A percentile compares a stretch with the other conserved stretches of the same genome.
phyloP scores from a whole-genome alignment of 1,284 basidiomycete genomes.

The Fomitopsis pinicola region DNA sequence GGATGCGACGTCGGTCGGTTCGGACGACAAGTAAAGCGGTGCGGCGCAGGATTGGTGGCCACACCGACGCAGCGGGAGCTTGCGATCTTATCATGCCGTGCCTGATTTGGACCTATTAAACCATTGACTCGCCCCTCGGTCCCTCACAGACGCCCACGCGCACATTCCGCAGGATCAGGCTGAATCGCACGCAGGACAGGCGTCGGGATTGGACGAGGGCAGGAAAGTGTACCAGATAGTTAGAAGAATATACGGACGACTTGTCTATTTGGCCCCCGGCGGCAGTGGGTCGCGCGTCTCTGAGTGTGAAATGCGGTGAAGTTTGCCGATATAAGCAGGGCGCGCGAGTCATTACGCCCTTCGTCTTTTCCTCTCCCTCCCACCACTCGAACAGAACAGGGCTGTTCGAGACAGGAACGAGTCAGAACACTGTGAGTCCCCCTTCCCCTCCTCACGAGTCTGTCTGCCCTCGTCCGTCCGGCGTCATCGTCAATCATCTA shows the following conservation, averaged over 20 bases:
- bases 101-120: neutral
- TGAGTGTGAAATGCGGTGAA: conserved; percentile 43
- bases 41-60: neutral
- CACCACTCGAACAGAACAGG: conserved; percentile 19
- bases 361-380: conserved; percentile 16
- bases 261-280: neutral
- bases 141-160: neutral
- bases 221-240: neutral
- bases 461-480: conserved; percentile 18
- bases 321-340: conserved; percentile 28
- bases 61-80: neutral
- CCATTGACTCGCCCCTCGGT: neutral
- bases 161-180: neutral
- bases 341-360: conserved; percentile 35
- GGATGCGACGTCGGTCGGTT: neutral
- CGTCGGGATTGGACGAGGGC: neutral
- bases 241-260: neutral
- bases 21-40: neutral
- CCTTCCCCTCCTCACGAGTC: conserved; percentile 5
- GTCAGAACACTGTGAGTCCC: conserved; percentile 27
- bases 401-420: conserved; percentile 21
- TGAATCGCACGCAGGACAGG: neutral
- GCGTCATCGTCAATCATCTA: conserved; percentile 17
- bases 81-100: conserved; percentile 1
- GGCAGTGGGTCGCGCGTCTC: conserved; percentile 23